Conservation (phyloP, 2,329 filamentous ascomycete genomes). For the Verruconis gallopava region DNA sequence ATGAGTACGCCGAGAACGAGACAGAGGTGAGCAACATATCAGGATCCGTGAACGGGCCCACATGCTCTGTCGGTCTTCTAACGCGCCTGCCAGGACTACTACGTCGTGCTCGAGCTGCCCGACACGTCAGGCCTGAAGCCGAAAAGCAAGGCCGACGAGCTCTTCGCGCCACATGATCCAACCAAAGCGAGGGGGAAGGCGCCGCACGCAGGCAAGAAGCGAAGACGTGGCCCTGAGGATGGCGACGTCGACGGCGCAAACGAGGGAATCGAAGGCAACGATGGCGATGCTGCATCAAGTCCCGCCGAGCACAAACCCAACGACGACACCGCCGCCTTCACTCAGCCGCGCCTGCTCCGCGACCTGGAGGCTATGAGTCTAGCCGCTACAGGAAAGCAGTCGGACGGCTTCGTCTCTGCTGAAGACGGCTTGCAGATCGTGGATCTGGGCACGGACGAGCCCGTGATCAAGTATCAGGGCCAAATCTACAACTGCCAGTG, state of each 20-base stretch:
- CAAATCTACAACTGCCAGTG: slow-evolving; percentile 69
- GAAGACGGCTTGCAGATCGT: slow-evolving; percentile 56
- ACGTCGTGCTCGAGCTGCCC: slow-evolving; percentile 6
- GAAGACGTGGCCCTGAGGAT: not conserved
- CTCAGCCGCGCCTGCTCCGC: not conserved
- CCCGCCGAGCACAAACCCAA: too few species aligned
- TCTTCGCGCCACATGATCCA: slow-evolving; percentile 5
- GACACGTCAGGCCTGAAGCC: not conserved
- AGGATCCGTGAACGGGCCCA: too few species aligned
- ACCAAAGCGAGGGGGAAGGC: slow-evolving; percentile 4
- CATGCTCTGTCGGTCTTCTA: too few species aligned
- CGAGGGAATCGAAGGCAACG: not conserved
- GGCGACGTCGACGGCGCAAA: not conserved
- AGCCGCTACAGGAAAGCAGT: not conserved
- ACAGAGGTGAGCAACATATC: slow-evolving; percentile 25
- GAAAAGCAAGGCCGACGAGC: not conserved
- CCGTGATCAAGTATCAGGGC: slow-evolving; percentile 67
- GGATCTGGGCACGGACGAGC: slow-evolving; percentile 64
- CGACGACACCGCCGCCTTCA: not conserved
- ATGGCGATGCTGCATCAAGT: too few species aligned
- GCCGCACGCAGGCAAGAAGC: not conserved
- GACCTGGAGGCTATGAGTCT: not conserved
- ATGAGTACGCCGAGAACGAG: slow-evolving; percentile 43
- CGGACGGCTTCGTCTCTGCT: too few species aligned
- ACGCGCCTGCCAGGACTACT: too few species aligned